Evolutionary conservation across 2,329 filamentous ascomycete genomes (phyloP).

Genomic region (Gyromitra esculenta): DNA sequence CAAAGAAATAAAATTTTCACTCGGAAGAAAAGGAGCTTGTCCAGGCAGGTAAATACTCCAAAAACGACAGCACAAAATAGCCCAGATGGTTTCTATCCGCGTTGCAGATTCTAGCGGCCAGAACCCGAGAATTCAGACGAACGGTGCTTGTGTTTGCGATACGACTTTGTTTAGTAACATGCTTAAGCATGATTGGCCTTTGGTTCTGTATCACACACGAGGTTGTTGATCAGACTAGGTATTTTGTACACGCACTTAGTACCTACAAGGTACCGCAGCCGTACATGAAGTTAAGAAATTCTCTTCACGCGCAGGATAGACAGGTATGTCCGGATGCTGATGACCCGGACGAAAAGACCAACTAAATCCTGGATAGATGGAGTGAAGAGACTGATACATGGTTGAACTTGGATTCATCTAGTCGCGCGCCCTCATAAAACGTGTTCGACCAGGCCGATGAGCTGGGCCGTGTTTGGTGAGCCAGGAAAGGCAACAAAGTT

Average conservation of each 20-base stretch:
- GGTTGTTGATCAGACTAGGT: constrained; percentile 2
- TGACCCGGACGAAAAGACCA: constrained; percentile 16
- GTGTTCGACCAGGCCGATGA: constrained; percentile 33
- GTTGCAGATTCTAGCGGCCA: constrained; percentile 6
- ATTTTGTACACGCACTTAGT: constrained; percentile 8
- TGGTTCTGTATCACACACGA: constrained; percentile 13
- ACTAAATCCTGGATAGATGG: constrained; percentile 17
- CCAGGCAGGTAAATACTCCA: constrained; percentile 10
- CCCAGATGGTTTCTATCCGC: constrained; percentile 9
- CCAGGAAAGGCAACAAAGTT: constrained; percentile 33
- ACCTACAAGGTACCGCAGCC: background rate
- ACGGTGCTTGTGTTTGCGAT: constrained; percentile 12
- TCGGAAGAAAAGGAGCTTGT: constrained; percentile 19
- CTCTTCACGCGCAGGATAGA: constrained; percentile 5
- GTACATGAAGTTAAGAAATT: constrained; percentile 5
- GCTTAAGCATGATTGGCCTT: constrained; percentile 16
- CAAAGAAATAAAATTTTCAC: constrained; percentile 15
- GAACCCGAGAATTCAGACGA: constrained; percentile 39
- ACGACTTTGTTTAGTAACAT: constrained; percentile 28
- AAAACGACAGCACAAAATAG: constrained; percentile 2
- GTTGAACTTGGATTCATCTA: constrained; percentile 20
- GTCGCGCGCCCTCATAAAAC: constrained; percentile 37
- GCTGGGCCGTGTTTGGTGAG: constrained; percentile 35
- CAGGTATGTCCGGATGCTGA: constrained; percentile 18
- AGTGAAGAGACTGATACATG: constrained; percentile 14